Evolutionary conservation across 768 basidiomycete genomes (phyloP), one percentile per base, ranked within the genome.

Genomic region (Hydnomerulius pinastri): DNA sequence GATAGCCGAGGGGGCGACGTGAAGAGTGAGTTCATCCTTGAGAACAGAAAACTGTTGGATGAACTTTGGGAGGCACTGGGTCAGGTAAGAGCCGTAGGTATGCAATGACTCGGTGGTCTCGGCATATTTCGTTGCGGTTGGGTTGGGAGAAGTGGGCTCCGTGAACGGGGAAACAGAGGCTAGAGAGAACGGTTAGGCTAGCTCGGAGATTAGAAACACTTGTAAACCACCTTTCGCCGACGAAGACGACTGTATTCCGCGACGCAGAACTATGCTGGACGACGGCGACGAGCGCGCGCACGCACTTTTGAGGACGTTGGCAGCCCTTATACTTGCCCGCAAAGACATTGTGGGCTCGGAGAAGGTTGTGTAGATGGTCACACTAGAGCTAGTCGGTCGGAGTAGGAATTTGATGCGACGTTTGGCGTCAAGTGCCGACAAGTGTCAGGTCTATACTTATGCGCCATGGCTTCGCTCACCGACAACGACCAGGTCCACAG

Each of bases 11-110:
- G 96, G 96, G 0, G 86, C 77, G 69, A 87, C 77, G 75, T 98
- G 95, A 46, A 98, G 79, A 21, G 89, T 86, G 53, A 98, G 77
- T 70, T 98, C 97, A 70, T 98, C 97, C 77, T 92, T 92, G 70
- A 92, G 82, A 39, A 98, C 90, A 10, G 92, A 92, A 78, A 96
- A 98, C 71, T 98, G 97, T 71, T 98, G 96, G 66, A 99, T 83
- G 76, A 85, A 97, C 76, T 97, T 98, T 46, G 96, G 96, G 20
- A 98, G 83, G 66, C 89, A 92, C 64, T 95, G 90, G 43, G 81
- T 86, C 61, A 98, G 78, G 73, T 97, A 98, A 48, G 94, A 90
- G 63, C 92, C 96, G 61, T 93, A 98, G 32, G 83, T 81, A 70
- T 98, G 96, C 30, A 98, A 77, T 18, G 83, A 77, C 65, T 89